These are phyloP conservation scores for Aureobasidium melanogenum DNA, from an alignment of 2,329 filamentous ascomycete species.

Conservation along the genomic window DNA sequence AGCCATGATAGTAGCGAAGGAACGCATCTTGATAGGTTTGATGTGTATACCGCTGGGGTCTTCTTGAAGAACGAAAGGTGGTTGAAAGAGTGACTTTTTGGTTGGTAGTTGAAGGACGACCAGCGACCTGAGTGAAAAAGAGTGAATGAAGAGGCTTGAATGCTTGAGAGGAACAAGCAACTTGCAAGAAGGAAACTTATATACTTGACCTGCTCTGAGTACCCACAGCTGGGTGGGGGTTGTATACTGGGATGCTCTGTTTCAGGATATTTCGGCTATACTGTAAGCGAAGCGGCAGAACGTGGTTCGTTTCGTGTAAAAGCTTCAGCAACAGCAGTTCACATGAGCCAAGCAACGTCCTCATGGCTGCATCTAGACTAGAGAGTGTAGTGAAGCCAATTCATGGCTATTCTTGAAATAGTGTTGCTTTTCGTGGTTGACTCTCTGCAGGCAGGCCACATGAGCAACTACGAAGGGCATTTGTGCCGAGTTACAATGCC, in stretches of 20 bases:
- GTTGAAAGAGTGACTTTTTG: background rate
- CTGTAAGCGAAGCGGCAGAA: constrained; percentile 7
- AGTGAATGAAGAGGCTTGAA: constrained; percentile 7
- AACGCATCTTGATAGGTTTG: constrained; percentile 26
- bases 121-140: constrained; percentile 7
- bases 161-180: background rate
- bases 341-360: background rate
- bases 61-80: constrained; percentile 15
- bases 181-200: background rate
- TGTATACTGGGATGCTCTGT: background rate
- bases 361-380: background rate
- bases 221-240: background rate
- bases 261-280: constrained; percentile 7
- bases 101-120: constrained; percentile 6
- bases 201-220: background rate
- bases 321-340: background rate
- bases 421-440: background rate
- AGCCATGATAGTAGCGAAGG: constrained; percentile 23
- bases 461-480: background rate
- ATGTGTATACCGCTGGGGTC: background rate
- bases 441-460: background rate
- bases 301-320: constrained; percentile 1
- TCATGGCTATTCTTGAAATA: background rate
- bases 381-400: background rate
- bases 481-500: background rate